Base-by-base conservation (phyloP, 345 rosid genomes). In the Eucalyptus sp. region DNA sequence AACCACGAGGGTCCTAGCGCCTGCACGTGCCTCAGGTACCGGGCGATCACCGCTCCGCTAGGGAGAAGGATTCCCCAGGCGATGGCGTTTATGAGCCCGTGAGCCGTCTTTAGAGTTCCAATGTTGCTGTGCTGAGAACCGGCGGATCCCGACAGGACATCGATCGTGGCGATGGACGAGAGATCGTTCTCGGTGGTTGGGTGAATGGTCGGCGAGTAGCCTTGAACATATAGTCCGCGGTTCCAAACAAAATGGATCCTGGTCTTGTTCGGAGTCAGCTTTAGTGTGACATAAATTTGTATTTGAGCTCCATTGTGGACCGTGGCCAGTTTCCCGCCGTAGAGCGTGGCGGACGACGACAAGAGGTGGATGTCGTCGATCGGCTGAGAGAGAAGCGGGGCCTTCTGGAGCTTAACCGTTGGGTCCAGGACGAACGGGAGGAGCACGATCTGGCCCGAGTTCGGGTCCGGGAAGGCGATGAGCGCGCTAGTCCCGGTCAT, bases 221-320 rank as follows among this genome's bases (percentile, higher is more conserved):
- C 99, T 91, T 98, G 99, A 22, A 97, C 99, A 24, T 98, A 96
- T 2, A 98, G 94, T 46, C 99, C 99, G n/a, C 99, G 95, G 92
- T 98, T 98, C 99, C 99, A 98, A 7, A 97, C 93, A 85, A 94
- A 92, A 91, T 98, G 99, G 41, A 98, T 89, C 88, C 93, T 92
- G 86, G 99, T 97, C 44, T 90, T 93, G 89, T 98, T 97, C 0
- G 96, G 88, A 9, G 51, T 89, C 27, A 98, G 97, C 88, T 93
- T 98, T 4, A 96, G 20, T 0, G 97, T 92, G 80, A 95, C 97
- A 37, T 93, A 96, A 37, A 98, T 96, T 91, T 97, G 99, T 85
- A 98, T 90, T 2, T 96, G 87, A 51, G 98, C 99, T 1, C 99
- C 99, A 25, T 96, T 90, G 86, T 95, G 98, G 49, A 96, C 93